Base-by-base conservation (phyloP, 805 yeast species). In the Alloascoidea africana region DNA sequence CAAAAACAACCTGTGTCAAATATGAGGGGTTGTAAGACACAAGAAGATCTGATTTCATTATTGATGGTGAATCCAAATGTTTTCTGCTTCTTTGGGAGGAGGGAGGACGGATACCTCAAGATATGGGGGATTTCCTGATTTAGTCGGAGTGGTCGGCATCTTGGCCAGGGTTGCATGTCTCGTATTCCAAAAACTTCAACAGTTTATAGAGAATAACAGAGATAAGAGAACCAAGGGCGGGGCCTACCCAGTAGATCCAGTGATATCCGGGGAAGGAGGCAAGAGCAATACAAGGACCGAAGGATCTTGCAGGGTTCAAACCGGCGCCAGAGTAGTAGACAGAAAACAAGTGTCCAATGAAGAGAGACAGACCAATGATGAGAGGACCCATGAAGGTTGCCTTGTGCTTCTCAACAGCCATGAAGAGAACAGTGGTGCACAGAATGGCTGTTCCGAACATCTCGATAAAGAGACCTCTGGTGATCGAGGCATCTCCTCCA, bases 221-320 rank as follows among this genome's bases (percentile, higher is more conserved):
- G 46, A 82, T 54, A 39, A 68, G 42, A 6, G 87, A 61, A 46
- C 94, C 94, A 41, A 80, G 52, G 39, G 76, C 49, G 42, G 95
- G 94, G 39, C 95, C 95, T 41, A 84, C 73, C 91, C 93, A 83
- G 68, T 84, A 84, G 46, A 85, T 82, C 94, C 93, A 84, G 67
- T 75, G 85, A 63, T 84, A 84, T 51, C 51, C 55, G 27, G 94
- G 93, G 76, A 85, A 85, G 16, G 71, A 65, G 40, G 57, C 64
- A 39, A 70, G 69, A 42, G 86, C 93, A 42, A 83, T 63, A 54
- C 76, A 70, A 38, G 94, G 93, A 52, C 95, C 95, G 40, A 84
- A 70, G 23, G 83, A 64, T 66, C 95, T 76, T 34, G 95, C 94
- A 41, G 94, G 94, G 69, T 84, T 84, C 52, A 83, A 65, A 55